Conservation (phyloP, 495 filamentous ascomycete genomes). For the Xeromyces bisporus region DNA sequence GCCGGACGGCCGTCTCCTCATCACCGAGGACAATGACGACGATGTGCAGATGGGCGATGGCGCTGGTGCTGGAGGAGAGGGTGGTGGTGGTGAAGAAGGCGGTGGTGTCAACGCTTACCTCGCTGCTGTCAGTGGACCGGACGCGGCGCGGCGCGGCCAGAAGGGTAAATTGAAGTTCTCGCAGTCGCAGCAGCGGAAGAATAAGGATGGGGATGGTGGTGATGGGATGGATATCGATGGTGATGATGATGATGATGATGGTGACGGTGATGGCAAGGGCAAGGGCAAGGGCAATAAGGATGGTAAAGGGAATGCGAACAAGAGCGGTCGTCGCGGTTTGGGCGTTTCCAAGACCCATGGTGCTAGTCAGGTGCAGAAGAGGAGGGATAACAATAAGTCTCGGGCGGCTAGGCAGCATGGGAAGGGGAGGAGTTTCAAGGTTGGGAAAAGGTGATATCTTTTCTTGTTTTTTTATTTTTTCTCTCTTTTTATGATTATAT, state of each 20-base stretch:
- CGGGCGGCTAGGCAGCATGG: too few relatives aligned
- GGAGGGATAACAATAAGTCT: slow-evolving; percentile 10
- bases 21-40: slow-evolving; percentile 40
- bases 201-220: slow-evolving; percentile 33
- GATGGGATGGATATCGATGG: slow-evolving; percentile 55
- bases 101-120: slow-evolving; percentile 79
- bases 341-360: slow-evolving; percentile 30
- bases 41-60: slow-evolving; percentile 48
- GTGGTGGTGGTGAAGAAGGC: slow-evolving; percentile 19
- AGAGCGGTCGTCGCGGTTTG: slow-evolving; percentile 23
- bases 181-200: slow-evolving; percentile 39
- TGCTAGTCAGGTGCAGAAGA: slow-evolving; percentile 23
- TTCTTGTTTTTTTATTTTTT: slow-evolving; percentile 1
- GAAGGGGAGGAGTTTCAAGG: slow-evolving; percentile 6
- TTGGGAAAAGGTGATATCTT: slow-evolving; percentile 10
- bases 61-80: slow-evolving; percentile 19
- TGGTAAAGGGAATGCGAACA: slow-evolving; percentile 4
- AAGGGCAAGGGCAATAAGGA: slow-evolving; percentile 1
- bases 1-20: slow-evolving; percentile 73
- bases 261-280: slow-evolving; percentile 11
- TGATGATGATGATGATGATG: slow-evolving; percentile 12
- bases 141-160: slow-evolving; percentile 64
- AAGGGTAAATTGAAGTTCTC: slow-evolving; percentile 80
- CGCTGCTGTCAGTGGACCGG: slow-evolving; percentile 68
- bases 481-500: slow-evolving; percentile 1